Conservation (phyloP, 1,284 basidiomycete species). For the Psilocybe mexicana region DNA sequence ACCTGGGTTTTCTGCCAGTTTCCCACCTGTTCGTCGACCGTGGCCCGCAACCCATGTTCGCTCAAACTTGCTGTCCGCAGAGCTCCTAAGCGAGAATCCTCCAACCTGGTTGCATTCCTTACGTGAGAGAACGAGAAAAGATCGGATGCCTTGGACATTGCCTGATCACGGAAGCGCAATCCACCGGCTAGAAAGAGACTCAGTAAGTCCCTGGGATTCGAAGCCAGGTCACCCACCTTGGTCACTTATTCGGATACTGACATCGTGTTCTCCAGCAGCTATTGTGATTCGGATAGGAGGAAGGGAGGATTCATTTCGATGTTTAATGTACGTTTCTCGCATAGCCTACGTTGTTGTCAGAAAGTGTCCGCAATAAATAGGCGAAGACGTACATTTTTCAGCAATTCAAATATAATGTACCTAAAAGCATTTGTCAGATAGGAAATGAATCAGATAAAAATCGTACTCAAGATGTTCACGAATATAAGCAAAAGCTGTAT, state of each 20-base stretch:
- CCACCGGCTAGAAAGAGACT: constrained; percentile 60
- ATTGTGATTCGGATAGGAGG: constrained; percentile 75
- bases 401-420: constrained; percentile 86
- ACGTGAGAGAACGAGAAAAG: constrained; percentile 83
- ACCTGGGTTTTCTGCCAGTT: constrained; percentile 40
- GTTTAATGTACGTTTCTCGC: constrained; percentile 57
- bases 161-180: constrained; percentile 45
- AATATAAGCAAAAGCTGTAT: constrained; percentile 82
- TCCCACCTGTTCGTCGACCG: constrained; percentile 72
- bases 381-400: constrained; percentile 69
- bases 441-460: not conserved
- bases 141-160: constrained; percentile 63
- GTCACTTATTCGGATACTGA: constrained; percentile 83
- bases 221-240: constrained; percentile 53
- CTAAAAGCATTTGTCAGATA: constrained; percentile 56
- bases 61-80: constrained; percentile 65
- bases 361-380: not conserved
- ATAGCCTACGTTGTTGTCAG: constrained; percentile 51
- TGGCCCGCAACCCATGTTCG: constrained; percentile 66
- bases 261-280: constrained; percentile 67
- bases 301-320: constrained; percentile 40
- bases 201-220: not conserved
- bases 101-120: constrained; percentile 70
- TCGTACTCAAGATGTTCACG: constrained; percentile 83
- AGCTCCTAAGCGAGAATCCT: constrained; percentile 68